Conservation (phyloP, 2,329 filamentous ascomycete species). For the Penicillium occitanis region DNA sequence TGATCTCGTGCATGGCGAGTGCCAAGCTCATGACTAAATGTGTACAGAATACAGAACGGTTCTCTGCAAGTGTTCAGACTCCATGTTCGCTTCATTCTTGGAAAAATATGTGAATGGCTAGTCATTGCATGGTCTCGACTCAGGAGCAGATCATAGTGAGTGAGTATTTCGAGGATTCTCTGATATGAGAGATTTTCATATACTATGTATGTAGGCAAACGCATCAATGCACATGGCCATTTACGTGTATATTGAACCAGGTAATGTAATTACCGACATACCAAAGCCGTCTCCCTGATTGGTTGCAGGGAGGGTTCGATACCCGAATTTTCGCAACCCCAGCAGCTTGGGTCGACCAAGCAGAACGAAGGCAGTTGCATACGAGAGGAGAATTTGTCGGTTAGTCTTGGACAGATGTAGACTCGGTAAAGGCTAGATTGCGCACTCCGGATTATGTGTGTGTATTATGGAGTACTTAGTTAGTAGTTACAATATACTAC, state of each 20-base stretch:
- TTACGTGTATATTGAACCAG: not conserved
- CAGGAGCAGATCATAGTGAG: not conserved
- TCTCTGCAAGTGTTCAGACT: not conserved
- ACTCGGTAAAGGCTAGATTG: conserved; percentile 2
- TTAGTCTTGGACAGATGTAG: not conserved
- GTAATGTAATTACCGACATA: not conserved
- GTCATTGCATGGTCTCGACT: not conserved
- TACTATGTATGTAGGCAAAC: not conserved
- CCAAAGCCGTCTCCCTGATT: conserved; percentile 1
- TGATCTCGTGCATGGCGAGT: conserved; percentile 8
- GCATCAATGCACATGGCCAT: conserved; percentile 6
- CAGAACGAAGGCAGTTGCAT: not conserved
- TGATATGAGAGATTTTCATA: conserved; percentile 4
- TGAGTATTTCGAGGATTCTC: not conserved
- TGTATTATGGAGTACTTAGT: not conserved
- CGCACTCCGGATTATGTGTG: not conserved
- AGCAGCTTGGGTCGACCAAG: conserved; percentile 14
- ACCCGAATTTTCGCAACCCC: conserved; percentile 7
- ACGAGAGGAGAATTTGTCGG: conserved; percentile 3
- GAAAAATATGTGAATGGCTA: not conserved
- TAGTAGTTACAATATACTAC: not conserved
- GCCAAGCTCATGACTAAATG: not conserved
- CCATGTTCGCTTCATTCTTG: not conserved
- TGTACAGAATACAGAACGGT: not conserved
- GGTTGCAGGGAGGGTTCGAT: not conserved